Base-by-base conservation (phyloP, 371 early-diverging fungal species). In the Haplosporangium sp. region DNA sequence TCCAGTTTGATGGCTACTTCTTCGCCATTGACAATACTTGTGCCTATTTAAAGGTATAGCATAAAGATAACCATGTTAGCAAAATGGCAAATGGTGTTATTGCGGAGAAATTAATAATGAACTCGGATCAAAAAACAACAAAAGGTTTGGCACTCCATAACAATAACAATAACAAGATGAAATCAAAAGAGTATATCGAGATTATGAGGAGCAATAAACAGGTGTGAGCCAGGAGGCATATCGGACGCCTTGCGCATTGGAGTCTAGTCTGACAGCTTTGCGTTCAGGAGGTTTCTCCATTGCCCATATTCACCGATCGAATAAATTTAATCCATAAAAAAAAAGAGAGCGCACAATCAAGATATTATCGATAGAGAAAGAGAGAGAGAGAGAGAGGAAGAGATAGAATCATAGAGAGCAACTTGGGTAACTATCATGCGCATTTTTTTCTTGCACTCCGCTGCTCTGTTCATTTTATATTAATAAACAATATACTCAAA, bases 1-100 rank as follows among this genome's bases (percentile, higher is more conserved):
- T 98, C 99, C 58, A 98, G 87, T 85, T 98, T 99, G 84, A 98
- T 94, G 66, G 98, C 99, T 9, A 99, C 96, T 82, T 98, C 97
- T 82, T 98, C 97, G 59, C 94, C 94, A 69, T 93, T 98, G 73
- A 96, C 89, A 57, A 97, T 88, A 81, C 97, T 97, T 44, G 93
- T 94, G 35, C 97, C 96, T 96, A 79, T 56, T 53, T 63, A 15
- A 44, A 3, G 20, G 40, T 27, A 59, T 19, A 3, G n/a, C 53
- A 42, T 58, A 19, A 13, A 8, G 19, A 42, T 55, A 52, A 42
- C 42, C 5, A 42, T 52, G 27, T 47, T 47, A 47, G 47, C 47
- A 35, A 4, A 27, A 27, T 27, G 1, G 27, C 27, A 27, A 27
- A 27, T 27, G 27, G 27, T 27, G 27, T 27, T 27, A 27, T 27